phyloP scores from a whole-genome alignment of 345 rosid species.

The Microthlaspi erraticum region DNA sequence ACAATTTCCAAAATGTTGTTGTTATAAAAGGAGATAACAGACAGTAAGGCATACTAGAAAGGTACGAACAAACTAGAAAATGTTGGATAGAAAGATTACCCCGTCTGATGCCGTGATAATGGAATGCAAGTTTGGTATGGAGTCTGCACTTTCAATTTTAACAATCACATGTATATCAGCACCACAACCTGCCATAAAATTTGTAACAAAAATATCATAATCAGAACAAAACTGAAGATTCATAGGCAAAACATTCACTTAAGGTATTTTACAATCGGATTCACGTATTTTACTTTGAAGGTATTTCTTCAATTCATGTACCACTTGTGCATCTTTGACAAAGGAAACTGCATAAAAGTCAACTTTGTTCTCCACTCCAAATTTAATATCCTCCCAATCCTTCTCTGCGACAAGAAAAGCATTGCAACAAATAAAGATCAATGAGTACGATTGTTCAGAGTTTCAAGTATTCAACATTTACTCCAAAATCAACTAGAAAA shows the following conservation, averaged over 20 bases:
- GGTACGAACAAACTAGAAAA: constrained; percentile 3
- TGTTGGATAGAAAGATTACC: constrained; percentile 52
- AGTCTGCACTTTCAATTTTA: constrained; percentile 97
- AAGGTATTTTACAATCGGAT: background rate
- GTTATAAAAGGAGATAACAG: background rate
- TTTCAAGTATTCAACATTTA: background rate
- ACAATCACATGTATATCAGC: constrained; percentile 93
- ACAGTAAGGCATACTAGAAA: background rate
- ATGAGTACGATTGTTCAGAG: constrained; percentile 1
- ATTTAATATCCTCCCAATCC: constrained; percentile 99
- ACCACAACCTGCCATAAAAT: constrained; percentile 53
- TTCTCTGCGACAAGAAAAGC: constrained; percentile 63
- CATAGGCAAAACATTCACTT: constrained; percentile 20
- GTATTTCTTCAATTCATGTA: constrained; percentile 96
- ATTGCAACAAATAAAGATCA: constrained; percentile 26
- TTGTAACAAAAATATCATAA: constrained; percentile 15
- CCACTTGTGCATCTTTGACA: constrained; percentile 98
- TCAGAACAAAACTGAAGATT: constrained; percentile 4
- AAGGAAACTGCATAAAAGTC: constrained; percentile 98
- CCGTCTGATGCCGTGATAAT: constrained; percentile 99
- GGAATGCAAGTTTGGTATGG: constrained; percentile 91
- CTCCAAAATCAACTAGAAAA: background rate
- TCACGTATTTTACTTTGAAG: constrained; percentile 58
- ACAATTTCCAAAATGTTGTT: constrained; percentile 15
- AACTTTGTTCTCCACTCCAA: constrained; percentile 95